Conservation (phyloP, 2,329 filamentous ascomycete genomes). For the Aureobasidium sp. region DNA sequence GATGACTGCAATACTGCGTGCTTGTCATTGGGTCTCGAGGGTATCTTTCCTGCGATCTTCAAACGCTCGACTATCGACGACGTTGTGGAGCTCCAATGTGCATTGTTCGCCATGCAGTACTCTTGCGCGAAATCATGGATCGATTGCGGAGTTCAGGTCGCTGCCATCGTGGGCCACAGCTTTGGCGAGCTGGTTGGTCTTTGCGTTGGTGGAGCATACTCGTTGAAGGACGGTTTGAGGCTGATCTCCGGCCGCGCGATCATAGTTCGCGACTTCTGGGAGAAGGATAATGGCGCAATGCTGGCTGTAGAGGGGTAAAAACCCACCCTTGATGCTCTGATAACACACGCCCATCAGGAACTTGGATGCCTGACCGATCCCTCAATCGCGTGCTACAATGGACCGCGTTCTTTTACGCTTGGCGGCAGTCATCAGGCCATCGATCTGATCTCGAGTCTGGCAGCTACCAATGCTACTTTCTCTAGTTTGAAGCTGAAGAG, state of each 20-base stretch:
- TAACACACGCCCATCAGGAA: no score
- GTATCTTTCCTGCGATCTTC: not conserved
- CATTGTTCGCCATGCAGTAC: not conserved
- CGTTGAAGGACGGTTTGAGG: conserved; percentile 20
- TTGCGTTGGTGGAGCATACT: conserved; percentile 29
- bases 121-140: not conserved
- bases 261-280: not conserved
- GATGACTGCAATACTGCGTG: no score
- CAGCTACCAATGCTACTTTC: not conserved
- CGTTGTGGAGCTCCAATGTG: no score
- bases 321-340: no score
- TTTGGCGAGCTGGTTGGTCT: conserved; percentile 37
- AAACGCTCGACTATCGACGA: no score
- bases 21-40: no score
- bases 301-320: not conserved
- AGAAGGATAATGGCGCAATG: not conserved
- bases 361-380: not conserved
- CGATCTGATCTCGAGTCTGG: no score
- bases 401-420: not conserved
- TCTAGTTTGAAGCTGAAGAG: not conserved
- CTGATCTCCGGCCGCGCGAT: not conserved
- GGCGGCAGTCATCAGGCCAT: not conserved
- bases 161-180: conserved; percentile 27
- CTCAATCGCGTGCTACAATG: not conserved
- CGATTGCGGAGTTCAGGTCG: conserved; percentile 24